These are phyloP conservation scores for Trapa bicornis DNA, from an alignment of 345 rosid genomes.

Conservation along the genomic window DNA sequence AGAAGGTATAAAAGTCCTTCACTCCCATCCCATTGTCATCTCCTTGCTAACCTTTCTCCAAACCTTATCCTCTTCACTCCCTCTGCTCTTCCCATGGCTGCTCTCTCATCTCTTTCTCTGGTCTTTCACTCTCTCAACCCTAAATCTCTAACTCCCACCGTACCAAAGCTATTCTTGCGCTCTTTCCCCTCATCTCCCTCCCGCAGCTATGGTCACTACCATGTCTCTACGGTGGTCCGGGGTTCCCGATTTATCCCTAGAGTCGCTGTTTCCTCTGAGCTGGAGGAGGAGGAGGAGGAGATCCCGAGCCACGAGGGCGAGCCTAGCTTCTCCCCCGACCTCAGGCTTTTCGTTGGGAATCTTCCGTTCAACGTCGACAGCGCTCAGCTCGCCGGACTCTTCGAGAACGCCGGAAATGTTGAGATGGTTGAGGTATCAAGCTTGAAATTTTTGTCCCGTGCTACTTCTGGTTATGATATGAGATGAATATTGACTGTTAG, in stretches of 20 bases:
- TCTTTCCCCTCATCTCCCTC: slow-evolving; percentile 16
- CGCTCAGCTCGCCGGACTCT: slow-evolving; percentile 77
- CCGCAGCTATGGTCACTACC: too few relatives aligned
- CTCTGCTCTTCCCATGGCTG: slow-evolving; percentile 32
- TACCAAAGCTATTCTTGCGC: slow-evolving; percentile 21
- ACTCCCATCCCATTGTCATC: slow-evolving; percentile 3
- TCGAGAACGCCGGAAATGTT: slow-evolving; percentile 69
- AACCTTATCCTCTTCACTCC: slow-evolving; percentile 19
- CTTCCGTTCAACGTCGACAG: slow-evolving; percentile 46
- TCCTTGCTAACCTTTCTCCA: slow-evolving; percentile 8
- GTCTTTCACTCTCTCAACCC: slow-evolving; percentile 49
- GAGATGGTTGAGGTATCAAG: slow-evolving; percentile 84
- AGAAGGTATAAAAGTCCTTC: background rate
- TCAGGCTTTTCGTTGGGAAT: slow-evolving; percentile 37
- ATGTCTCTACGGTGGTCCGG: background rate
- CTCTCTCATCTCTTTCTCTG: slow-evolving; percentile 47
- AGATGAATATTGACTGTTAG: background rate
- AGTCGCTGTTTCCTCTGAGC: slow-evolving; percentile 55
- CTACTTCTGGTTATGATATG: background rate
- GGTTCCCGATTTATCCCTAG: slow-evolving; percentile 38
- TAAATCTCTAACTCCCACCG: slow-evolving; percentile 25
- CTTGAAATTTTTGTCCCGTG: background rate
- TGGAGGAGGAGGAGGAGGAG: slow-evolving; percentile 46
- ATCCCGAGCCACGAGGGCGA: slow-evolving; percentile 28
- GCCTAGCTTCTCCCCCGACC: slow-evolving; percentile 52